Conservation (phyloP, 179 eudicot species). For the Vitellaria paradoxa region DNA sequence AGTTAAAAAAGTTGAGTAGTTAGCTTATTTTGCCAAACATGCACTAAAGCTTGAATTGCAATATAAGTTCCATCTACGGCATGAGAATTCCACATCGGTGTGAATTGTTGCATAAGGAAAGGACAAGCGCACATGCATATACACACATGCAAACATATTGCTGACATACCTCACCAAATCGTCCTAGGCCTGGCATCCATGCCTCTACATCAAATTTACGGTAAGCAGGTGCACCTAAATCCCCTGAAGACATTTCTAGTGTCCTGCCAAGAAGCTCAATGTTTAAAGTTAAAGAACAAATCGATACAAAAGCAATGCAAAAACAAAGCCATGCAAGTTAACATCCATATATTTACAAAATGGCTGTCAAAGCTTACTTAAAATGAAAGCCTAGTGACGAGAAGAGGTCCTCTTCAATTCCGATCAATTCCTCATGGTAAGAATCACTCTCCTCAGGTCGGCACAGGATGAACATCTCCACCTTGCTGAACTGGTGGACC, state of each 20-base stretch:
- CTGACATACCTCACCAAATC: conserved; percentile 83
- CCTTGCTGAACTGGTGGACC: conserved; percentile 86
- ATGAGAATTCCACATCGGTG: too few species aligned
- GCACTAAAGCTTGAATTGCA: too few species aligned
- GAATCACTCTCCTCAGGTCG: conserved; percentile 69
- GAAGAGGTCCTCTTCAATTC: conserved; percentile 85
- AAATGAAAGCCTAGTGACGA: conserved; percentile 79
- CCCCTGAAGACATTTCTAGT: conserved; percentile 87
- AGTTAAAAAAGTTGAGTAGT: too few species aligned
- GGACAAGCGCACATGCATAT: background rate
- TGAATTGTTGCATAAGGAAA: too few species aligned
- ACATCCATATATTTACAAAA: background rate
- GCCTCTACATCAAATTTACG: conserved; percentile 96
- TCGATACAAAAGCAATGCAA: background rate
- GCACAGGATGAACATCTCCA: conserved; percentile 84
- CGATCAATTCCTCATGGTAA: conserved; percentile 74
- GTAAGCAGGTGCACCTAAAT: conserved; percentile 92
- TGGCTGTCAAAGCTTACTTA: conserved; percentile 38
- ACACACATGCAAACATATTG: background rate
- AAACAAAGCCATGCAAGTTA: background rate
- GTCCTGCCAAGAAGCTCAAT: conserved; percentile 49
- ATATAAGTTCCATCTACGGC: too few species aligned
- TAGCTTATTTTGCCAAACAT: too few species aligned
- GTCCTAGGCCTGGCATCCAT: conserved; percentile 97
- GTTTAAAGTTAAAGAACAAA: background rate